These are phyloP conservation scores for Basidiobolus meristosporus DNA, from an alignment of 371 early-diverging fungal genomes.

Conservation along the genomic window DNA sequence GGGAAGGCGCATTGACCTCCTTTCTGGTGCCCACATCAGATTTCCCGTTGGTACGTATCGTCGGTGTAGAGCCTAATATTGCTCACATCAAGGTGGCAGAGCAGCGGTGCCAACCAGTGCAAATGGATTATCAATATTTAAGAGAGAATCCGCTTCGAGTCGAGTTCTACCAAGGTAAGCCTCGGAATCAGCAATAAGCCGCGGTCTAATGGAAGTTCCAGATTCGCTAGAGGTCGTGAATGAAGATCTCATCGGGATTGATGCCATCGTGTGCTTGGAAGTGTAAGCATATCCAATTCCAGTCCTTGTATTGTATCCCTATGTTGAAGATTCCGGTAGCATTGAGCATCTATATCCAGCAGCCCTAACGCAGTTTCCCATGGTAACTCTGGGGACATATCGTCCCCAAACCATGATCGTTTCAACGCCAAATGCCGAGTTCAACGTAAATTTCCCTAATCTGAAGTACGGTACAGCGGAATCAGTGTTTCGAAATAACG, in stretches of 20 bases:
- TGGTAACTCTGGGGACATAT: slow-evolving; percentile 37
- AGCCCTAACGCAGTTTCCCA: slow-evolving; percentile 27
- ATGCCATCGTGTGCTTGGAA: slow-evolving; percentile 45
- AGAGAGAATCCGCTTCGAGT: slow-evolving; percentile 22
- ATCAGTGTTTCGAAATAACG: slow-evolving; percentile 48
- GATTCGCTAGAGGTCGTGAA: slow-evolving; percentile 27
- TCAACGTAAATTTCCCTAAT: slow-evolving; percentile 62
- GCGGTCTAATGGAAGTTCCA: slow-evolving; percentile 2
- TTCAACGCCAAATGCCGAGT: slow-evolving; percentile 75
- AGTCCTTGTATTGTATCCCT: not conserved
- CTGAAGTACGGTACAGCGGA: slow-evolving; percentile 52
- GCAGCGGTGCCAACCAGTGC: slow-evolving; percentile 24
- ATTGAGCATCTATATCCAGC: slow-evolving; percentile 35
- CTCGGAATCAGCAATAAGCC: slow-evolving; percentile 3
- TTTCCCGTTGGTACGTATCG: slow-evolving; percentile 23
- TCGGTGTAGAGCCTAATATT: slow-evolving; percentile 31
- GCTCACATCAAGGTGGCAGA: slow-evolving; percentile 18
- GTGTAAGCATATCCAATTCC: slow-evolving; percentile 17
- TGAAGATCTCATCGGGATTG: slow-evolving; percentile 15
- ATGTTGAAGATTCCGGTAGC: slow-evolving; percentile 2
- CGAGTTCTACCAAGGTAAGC: slow-evolving; percentile 27
- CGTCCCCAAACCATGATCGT: slow-evolving; percentile 39
- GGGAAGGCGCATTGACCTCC: slow-evolving; percentile 37
- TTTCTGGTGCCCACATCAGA: slow-evolving; percentile 22
- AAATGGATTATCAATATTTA: slow-evolving; percentile 16